Evolutionary conservation across 108 stramenopile species (phyloP).

Genomic region (Fistulifera solaris): DNA sequence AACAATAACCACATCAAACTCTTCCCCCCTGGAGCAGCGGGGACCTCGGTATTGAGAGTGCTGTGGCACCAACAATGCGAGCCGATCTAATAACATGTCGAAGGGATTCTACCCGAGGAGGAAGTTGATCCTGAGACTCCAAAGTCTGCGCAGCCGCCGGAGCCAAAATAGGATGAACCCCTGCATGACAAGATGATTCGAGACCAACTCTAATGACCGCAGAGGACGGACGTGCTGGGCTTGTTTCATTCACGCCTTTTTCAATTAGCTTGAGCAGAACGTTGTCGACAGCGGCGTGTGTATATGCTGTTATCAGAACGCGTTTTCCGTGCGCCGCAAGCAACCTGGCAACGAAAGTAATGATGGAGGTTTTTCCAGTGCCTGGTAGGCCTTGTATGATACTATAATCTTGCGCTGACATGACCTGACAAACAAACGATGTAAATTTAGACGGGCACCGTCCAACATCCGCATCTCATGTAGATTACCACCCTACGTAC

Average conservation of each 20-base stretch:
- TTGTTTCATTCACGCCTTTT: conserved; percentile 29
- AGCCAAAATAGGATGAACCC: conserved; percentile 40
- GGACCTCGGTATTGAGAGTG: conserved; percentile 67
- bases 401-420: conserved; percentile 66
- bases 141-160: conserved; percentile 30
- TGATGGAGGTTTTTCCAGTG: conserved; percentile 83
- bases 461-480: too few species aligned
- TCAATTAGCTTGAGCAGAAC: conserved; percentile 84
- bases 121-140: background rate
- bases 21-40: conserved; percentile 56
- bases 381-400: conserved; percentile 78
- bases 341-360: conserved; percentile 76
- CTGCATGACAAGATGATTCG: conserved; percentile 42
- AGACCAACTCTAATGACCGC: conserved; percentile 56
- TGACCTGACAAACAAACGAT: conserved; percentile 15
- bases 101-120: conserved; percentile 34
- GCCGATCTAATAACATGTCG: conserved; percentile 42
- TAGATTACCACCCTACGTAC: background rate
- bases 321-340: conserved; percentile 80
- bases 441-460: too few species aligned
- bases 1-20: conserved; percentile 95
- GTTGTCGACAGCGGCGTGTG: conserved; percentile 95
- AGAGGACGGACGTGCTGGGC: conserved; percentile 4
- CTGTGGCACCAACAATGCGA: conserved; percentile 78
- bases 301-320: conserved; percentile 92